Conservation (phyloP, 1,139 yeast species). For the Blastobotrys ciferrii region DNA sequence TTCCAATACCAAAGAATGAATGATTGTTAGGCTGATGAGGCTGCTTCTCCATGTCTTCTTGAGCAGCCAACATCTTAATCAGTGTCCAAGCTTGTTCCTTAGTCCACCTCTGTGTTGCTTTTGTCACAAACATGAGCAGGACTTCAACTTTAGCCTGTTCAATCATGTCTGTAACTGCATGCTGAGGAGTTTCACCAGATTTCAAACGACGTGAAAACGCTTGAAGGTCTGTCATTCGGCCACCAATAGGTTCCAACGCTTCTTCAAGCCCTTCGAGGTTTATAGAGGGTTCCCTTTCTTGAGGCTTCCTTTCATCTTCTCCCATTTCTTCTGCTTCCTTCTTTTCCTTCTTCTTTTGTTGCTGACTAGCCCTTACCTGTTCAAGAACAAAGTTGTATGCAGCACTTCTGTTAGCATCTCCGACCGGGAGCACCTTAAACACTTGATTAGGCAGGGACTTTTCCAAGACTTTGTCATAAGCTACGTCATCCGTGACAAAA, state of each 20-base stretch:
- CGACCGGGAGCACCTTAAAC: conserved; percentile 67
- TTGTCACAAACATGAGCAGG: conserved; percentile 70
- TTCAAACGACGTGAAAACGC: conserved; percentile 83
- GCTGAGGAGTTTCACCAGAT: conserved; percentile 78
- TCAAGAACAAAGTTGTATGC: conserved; percentile 69
- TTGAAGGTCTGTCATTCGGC: conserved; percentile 91
- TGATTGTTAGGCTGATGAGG: not conserved
- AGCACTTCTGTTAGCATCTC: conserved; percentile 75
- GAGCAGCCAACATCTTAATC: conserved; percentile 57
- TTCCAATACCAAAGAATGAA: conserved; percentile 6
- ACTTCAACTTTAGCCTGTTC: conserved; percentile 85
- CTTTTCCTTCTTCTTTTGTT: conserved; percentile 30
- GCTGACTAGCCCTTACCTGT: conserved; percentile 42
- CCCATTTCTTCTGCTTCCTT: conserved; percentile 24
- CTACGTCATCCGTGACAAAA: conserved; percentile 80
- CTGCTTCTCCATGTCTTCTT: conserved; percentile 7
- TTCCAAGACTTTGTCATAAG: conserved; percentile 65
- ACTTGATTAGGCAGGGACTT: conserved; percentile 79
- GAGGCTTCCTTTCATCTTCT: conserved; percentile 18
- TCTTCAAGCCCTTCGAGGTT: conserved; percentile 41
- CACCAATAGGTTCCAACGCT: conserved; percentile 78
- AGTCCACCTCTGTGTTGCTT: conserved; percentile 54
- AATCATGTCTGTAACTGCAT: conserved; percentile 77
- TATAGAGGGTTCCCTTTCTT: conserved; percentile 6
- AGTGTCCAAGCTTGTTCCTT: conserved; percentile 88